Conservation (phyloP, 345 rosid species). For the Triadica sebifera region DNA sequence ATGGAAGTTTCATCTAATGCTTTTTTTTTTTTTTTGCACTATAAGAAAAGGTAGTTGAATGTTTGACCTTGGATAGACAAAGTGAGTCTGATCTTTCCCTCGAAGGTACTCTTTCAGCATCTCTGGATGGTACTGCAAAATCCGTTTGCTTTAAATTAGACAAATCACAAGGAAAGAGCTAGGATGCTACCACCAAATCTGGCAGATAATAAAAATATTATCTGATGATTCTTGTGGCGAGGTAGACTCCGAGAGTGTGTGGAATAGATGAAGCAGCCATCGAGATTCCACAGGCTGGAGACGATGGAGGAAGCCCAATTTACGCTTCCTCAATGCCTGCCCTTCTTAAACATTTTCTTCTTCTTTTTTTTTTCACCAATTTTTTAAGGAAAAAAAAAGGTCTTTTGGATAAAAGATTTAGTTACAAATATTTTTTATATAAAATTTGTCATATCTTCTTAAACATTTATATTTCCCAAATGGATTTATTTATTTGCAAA, state of each 20-base stretch:
- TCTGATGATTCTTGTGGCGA: no score
- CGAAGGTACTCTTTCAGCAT: slow-evolving; percentile 35
- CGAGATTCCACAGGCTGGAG: not conserved
- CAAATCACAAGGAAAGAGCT: slow-evolving; percentile 12
- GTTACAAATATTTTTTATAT: no score
- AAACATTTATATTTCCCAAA: no score
- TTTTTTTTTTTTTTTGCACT: not conserved
- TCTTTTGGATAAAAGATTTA: no score
- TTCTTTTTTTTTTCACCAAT: no score
- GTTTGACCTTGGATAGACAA: slow-evolving; percentile 88
- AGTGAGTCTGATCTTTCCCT: slow-evolving; percentile 73
- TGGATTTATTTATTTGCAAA: no score
- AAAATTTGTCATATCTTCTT: no score
- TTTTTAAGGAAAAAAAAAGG: no score
- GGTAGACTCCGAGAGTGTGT: not conserved
- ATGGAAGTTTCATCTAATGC: no score
- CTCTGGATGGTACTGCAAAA: slow-evolving; percentile 65
- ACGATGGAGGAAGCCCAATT: not conserved
- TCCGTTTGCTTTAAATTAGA: slow-evolving; percentile 43
- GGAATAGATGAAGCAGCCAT: not conserved
- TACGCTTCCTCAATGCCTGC: not conserved
- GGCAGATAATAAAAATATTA: slow-evolving; percentile 11
- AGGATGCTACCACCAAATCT: slow-evolving; percentile 10
- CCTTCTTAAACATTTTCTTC: no score
- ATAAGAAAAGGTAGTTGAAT: not conserved